These are phyloP conservation scores for Brettanomyces nanus DNA, from an alignment of 805 yeast species.

Conservation along the genomic window DNA sequence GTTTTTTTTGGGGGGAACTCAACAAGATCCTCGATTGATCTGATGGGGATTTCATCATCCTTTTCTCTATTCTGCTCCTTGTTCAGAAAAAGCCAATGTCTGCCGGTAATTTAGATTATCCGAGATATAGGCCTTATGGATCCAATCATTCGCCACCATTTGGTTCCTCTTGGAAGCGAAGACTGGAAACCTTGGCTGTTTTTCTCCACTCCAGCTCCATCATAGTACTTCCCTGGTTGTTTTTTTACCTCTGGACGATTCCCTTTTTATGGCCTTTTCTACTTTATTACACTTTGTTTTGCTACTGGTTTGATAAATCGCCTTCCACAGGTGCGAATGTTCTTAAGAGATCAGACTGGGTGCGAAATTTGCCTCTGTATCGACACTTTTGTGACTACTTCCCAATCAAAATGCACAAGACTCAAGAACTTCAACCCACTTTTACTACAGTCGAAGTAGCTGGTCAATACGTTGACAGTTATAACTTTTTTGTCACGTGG, in stretches of 20 bases:
- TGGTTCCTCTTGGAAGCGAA: conserved; percentile 42
- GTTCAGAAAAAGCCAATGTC: too few species aligned
- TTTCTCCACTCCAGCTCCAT: conserved; percentile 70
- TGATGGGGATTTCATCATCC: too few species aligned
- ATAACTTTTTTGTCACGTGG: conserved; percentile 6
- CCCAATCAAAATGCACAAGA: conserved; percentile 66
- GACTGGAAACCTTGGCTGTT: conserved; percentile 61
- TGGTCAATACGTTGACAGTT: neutral
- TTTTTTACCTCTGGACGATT: conserved; percentile 49
- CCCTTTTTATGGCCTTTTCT: conserved; percentile 50
- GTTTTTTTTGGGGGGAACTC: too few species aligned
- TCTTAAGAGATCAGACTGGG: conserved; percentile 44
- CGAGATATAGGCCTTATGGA: conserved; percentile 8
- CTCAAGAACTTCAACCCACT: conserved; percentile 67
- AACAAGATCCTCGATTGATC: too few species aligned
- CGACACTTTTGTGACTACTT: conserved; percentile 67
- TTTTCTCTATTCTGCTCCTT: too few species aligned
- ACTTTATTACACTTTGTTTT: conserved; percentile 53
- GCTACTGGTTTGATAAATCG: conserved; percentile 52
- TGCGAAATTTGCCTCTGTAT: conserved; percentile 57
- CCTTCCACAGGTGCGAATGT: conserved; percentile 68
- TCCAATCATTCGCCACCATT: conserved; percentile 33
- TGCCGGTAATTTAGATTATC: too few species aligned
- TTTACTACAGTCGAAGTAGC: conserved; percentile 28
- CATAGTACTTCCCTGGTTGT: conserved; percentile 46